Percentiles rank a stretch among this genome's conserved stretches.
phyloP scores from a whole-genome alignment of 2,329 filamentous ascomycete species.

The Apiospora kogelbergensis region DNA sequence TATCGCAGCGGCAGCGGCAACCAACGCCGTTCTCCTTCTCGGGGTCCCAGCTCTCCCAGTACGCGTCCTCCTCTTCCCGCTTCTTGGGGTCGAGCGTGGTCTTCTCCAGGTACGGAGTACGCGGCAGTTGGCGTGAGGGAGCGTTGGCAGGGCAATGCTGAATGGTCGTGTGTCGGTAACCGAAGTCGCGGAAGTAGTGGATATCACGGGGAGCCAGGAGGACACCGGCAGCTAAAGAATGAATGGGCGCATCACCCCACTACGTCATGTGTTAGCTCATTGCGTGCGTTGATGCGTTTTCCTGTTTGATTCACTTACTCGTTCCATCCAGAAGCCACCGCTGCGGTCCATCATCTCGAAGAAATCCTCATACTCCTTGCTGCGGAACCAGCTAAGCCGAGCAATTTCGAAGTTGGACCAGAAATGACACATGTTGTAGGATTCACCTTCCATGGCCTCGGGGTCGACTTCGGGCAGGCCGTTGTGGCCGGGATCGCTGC shows the following conservation, averaged over 20 bases:
- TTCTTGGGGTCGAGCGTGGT: conserved; percentile 81
- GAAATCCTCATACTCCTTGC: conserved; percentile 96
- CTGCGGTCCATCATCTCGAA: conserved; percentile 99
- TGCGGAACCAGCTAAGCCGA: conserved; percentile 90
- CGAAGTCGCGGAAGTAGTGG: conserved; percentile 98
- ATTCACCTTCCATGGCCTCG: conserved; percentile 94
- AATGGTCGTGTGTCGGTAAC: conserved; percentile 97
- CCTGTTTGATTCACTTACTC: conserved; percentile 56
- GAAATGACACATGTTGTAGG: conserved; percentile 99
- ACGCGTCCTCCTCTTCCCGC: conserved; percentile 88
- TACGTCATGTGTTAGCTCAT: conserved; percentile 36
- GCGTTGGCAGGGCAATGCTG: conserved; percentile 98
- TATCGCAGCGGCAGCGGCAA: conserved; percentile 94
- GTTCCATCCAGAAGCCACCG: conserved; percentile 98
- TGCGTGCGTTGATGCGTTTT: conserved; percentile 8
- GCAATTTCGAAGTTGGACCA: conserved; percentile 99
- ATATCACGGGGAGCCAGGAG: conserved; percentile 81
- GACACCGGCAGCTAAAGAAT: conserved; percentile 91
- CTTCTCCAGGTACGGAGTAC: conserved; percentile 77
- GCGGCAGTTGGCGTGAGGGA: conserved; percentile 79
- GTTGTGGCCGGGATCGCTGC: conserved; percentile 69
- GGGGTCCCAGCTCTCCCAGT: conserved; percentile 86
- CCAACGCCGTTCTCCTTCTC: conserved; percentile 95
- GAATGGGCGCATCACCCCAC: conserved; percentile 99
- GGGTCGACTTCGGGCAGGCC: conserved; percentile 80